Conservation (phyloP, 108 stramenopile species). For the Thalassiosira profunda region DNA sequence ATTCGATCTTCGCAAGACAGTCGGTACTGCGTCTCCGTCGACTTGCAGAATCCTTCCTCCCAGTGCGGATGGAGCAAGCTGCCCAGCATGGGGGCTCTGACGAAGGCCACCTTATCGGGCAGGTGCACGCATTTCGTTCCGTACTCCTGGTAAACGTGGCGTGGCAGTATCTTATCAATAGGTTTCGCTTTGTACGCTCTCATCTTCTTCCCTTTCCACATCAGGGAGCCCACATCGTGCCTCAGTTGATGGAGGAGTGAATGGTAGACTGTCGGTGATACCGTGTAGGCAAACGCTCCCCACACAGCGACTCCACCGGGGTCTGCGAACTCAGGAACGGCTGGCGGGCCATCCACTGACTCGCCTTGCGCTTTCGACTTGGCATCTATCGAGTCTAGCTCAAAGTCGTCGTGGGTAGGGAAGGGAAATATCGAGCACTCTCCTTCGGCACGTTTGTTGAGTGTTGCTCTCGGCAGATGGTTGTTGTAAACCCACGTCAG, state of each 20-base stretch:
- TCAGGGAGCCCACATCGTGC: conserved; percentile 79
- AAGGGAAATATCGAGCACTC: conserved; percentile 55
- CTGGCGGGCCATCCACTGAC: no score
- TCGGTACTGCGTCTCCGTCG: conserved; percentile 69
- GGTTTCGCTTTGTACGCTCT: conserved; percentile 81
- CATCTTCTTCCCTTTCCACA: conserved; percentile 89
- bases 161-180: conserved; percentile 87
- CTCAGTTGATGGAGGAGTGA: conserved; percentile 59
- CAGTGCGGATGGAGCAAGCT: conserved; percentile 80
- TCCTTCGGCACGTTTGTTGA: background rate
- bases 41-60: conserved; percentile 84
- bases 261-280: conserved; percentile 65
- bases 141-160: conserved; percentile 44
- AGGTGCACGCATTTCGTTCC: conserved; percentile 62
- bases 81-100: conserved; percentile 89
- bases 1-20: conserved; percentile 11
- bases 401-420: conserved; percentile 67
- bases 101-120: conserved; percentile 72
- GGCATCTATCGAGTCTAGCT: conserved; percentile 26
- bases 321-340: conserved; percentile 43
- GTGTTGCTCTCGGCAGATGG: conserved; percentile 58
- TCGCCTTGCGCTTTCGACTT: background rate
- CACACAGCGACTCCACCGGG: conserved; percentile 87
- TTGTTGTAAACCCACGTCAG: conserved; percentile 68
- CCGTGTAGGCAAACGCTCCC: conserved; percentile 87